Evolutionary conservation across 257 asterid genomes (phyloP), one percentile per base, ranked within the genome.

Genomic region (Eustoma russellianum): DNA sequence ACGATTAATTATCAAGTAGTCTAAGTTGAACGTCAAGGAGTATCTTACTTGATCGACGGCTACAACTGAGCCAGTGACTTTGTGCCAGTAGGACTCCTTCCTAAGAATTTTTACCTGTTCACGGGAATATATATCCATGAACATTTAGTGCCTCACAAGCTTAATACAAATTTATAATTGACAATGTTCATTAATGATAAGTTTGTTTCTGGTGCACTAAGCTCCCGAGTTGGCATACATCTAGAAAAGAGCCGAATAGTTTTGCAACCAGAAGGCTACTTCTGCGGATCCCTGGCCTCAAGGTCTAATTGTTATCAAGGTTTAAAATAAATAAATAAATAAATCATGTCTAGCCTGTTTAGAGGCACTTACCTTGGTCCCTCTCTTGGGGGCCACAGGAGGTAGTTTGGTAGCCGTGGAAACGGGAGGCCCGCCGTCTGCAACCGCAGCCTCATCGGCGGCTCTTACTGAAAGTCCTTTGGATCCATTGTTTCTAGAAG

Each of bases 21-120:
- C 15, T 40, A 38, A n/a, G n/a, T n/a, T 6, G 17, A 17, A 7
- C n/a, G 38, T 48, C 49, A 8, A 38, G 43, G 43, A 38, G 43
- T 9, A 6, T 8, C 5, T 71, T 56, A 89, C 97, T 90, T 90
- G 98, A 59, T 90, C 98, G 61, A 83, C 94, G n/a, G 96, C 80
- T 4, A 90, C 97, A 47, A 90, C 97, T 16, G 96, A 79, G 35
- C 98, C 96, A 3, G 79, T 77, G 14, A 88, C 93, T 76, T 90
- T 90, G 89, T 54, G 78, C 98, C 95, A 90, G 72, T 90, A 90
- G 6, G 98, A 90, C 59, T 90, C 94, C 80, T 66, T 87, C 78
- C 98, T 83, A 0, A n/a, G 93, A 68, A 90, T 72, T 70, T 82
- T 90, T 15, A 90, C 96, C 97, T 90, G 85, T 46, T 41, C 19